Evolutionary conservation across 768 basidiomycete species (phyloP), one percentile per base, ranked within the genome.

Genomic region (Inosperma sp.): DNA sequence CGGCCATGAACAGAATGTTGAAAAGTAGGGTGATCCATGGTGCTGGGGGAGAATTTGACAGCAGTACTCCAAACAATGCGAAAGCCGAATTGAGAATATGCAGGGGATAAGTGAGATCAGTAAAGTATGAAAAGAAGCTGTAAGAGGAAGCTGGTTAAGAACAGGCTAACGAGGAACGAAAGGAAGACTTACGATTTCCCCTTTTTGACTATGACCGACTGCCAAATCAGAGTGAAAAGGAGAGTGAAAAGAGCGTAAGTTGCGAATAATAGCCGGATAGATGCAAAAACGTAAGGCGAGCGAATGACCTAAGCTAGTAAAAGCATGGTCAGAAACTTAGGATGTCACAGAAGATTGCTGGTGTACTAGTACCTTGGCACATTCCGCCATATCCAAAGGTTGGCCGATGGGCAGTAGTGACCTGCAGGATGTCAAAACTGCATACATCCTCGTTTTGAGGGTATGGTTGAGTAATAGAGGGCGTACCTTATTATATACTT

Each of bases 71-170:
- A 56, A 80, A 72, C 1, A 84, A 62, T 0, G 75, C 77, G 57
- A 83, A 80, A 2, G 59, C 64, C 7, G 73, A 65, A 62, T 89
- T 89, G 51, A 88, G 60, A 0, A 72, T 72, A 58, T 89, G 86
- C 5, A 78, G 62, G 6, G 83, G 81, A 44, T 79, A 84, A 0
- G 80, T 75, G 1, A 86, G 72, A 51, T 78, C 57, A 0, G 84
- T 86, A 62, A 86, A 86, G 65, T 81, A 86, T 7, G 78, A 76
- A 56, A 83, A 74, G 67, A 68, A 83, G 16, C 84, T 85, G 60
- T 40, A 4, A 27, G 0, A 22, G 26, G 37, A 37, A 4, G 4
- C 12, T 29, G 37, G 37, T 43, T 10, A 33, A 36, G 21, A 40
- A 31, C 12, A n/a, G n/a, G 7, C 17, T 16, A 39, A 22, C 40